Evolutionary conservation across 2,329 filamentous ascomycete genomes (phyloP), one percentile per base, ranked within the genome.

Genomic region (Venturiaceae sp.): DNA sequence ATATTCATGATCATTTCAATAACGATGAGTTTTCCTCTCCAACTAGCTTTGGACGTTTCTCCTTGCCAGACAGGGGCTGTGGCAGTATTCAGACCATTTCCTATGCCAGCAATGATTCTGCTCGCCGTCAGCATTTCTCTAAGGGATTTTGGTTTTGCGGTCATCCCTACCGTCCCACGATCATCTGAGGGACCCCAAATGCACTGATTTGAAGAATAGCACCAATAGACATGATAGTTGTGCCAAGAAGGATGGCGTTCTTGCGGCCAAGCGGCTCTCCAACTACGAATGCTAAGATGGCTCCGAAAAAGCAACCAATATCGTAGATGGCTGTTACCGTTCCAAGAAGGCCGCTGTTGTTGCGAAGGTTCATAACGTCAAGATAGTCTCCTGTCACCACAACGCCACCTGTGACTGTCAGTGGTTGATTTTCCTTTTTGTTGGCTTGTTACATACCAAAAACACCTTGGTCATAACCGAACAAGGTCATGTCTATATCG

Each of bases 261-360:
- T 77, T 77, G 28, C 79, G 68, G 3, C 79, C 78, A 1, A 80
- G 67, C 2, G 62, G 66, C 44, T 81, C 78, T 21, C 79, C 79
- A 28, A 77, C 65, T 14, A 71, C 65, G 57, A 82, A 77, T n/a
- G 76, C 74, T 2, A 75, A 63, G 32, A 81, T 69, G 1, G 75
- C 81, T 16, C 82, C 83, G 46, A 83, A 69, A 66, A 84, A 83
- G 65, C 81, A 84, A 8, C 81, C 81, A 33, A 84, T 73, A 62
- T 83, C 79, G 66, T 83, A 83, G 57, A 83, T 78, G 1, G 80
- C 80, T 0, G 79, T 81, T 11, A 82, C 77, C 0, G 79, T 81
- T n/a, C 70, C 65, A 62, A 75, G 62, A 56, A 68, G 68, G 55
- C 68, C 74, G 62, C 67, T 73, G 33, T 69, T 69, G 3, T 74